phyloP scores from a whole-genome alignment of 2,329 filamentous ascomycete genomes.

The Penicillium concentricum region DNA sequence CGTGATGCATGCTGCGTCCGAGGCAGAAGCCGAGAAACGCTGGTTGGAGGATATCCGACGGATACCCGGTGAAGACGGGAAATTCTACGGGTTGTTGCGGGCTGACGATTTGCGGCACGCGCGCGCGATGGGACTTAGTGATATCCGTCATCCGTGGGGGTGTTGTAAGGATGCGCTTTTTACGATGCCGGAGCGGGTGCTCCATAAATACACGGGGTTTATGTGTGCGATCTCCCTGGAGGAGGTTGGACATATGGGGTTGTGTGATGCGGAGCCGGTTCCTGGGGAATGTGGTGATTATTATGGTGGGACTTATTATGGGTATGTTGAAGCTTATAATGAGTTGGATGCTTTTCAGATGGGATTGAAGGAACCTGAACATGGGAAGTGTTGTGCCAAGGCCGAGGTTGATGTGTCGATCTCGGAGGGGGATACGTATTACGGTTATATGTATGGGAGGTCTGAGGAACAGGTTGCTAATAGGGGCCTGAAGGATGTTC shows the following conservation, averaged over 20 bases:
- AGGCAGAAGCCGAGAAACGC: background rate
- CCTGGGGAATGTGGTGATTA: background rate
- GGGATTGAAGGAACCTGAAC: conserved; percentile 1
- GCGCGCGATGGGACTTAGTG: background rate
- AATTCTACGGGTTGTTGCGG: conserved; percentile 1
- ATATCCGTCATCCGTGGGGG: conserved; percentile 1
- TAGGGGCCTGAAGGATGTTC: background rate
- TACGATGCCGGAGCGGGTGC: background rate
- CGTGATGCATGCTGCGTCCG: background rate
- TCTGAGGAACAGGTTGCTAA: background rate
- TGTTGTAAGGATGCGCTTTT: background rate
- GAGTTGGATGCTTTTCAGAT: background rate
- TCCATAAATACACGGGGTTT: background rate
- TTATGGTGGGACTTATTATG: background rate
- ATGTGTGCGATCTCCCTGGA: background rate
- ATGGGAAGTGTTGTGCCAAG: background rate
- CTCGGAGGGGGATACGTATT: background rate
- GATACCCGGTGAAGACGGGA: background rate
- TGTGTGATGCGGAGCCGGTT: background rate
- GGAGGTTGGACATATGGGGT: background rate
- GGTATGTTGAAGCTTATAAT: background rate
- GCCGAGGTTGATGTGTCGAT: conserved; percentile 1
- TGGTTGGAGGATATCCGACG: conserved; percentile 2
- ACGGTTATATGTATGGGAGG: conserved; percentile 2
- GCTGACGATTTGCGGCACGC: background rate